Conservation (phyloP, 495 filamentous ascomycete species). For the Penicillium roqueforti region DNA sequence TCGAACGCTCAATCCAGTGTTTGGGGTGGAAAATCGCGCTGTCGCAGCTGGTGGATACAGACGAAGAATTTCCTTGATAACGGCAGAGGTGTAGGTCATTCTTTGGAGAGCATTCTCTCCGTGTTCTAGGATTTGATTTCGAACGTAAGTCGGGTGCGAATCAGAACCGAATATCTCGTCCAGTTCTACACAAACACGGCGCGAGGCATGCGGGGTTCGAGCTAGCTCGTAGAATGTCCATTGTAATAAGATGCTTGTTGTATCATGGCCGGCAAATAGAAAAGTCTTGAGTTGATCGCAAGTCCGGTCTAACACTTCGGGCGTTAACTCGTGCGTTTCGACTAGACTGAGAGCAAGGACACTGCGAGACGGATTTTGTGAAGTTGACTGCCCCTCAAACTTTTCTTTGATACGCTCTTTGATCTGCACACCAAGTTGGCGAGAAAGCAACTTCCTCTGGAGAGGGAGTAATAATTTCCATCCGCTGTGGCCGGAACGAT, state of each 20-base stretch:
- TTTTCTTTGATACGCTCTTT: not conserved
- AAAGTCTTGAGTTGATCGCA: slow-evolving; percentile 29
- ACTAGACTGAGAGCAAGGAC: not conserved
- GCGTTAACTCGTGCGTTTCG: not conserved
- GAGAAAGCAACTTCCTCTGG: not conserved
- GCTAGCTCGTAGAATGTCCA: slow-evolving; percentile 48
- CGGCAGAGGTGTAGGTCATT: slow-evolving; percentile 40
- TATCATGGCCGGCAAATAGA: slow-evolving; percentile 35
- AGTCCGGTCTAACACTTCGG: slow-evolving; percentile 3
- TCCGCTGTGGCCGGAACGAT: slow-evolving; percentile 13
- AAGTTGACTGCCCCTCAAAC: not conserved
- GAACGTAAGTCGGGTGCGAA: not conserved
- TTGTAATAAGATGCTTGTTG: slow-evolving; percentile 36
- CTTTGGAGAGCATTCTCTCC: slow-evolving; percentile 26
- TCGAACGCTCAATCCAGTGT: slow-evolving; percentile 24
- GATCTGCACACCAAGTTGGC: not conserved
- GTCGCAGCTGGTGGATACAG: slow-evolving; percentile 41
- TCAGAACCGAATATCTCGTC: slow-evolving; percentile 19
- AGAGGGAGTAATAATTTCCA: not conserved
- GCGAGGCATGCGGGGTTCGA: slow-evolving; percentile 36
- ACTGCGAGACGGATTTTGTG: not conserved
- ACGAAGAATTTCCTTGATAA: slow-evolving; percentile 48
- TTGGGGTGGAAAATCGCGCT: slow-evolving; percentile 32
- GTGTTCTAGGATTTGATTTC: not conserved
- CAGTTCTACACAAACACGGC: slow-evolving; percentile 41